phyloP scores from a whole-genome alignment of 345 rosid species.

The Eucalyptus guilfoylei region DNA sequence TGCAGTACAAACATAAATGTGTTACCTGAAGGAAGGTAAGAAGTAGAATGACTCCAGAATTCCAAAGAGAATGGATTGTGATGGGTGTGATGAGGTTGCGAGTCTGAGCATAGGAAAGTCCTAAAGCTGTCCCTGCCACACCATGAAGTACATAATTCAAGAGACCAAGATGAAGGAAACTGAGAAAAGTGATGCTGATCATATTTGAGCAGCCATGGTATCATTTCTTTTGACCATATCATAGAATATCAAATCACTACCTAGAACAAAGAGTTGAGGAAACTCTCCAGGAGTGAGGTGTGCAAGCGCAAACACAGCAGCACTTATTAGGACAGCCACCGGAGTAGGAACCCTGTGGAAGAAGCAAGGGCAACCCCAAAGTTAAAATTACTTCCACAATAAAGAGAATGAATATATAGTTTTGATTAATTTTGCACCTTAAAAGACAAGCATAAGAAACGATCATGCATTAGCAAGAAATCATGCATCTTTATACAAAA shows the following conservation, averaged over 20 bases:
- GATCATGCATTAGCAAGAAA: background rate
- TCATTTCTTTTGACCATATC: background rate
- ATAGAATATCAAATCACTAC: conserved; percentile 8
- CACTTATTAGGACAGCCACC: conserved; percentile 62
- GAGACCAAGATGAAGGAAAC: background rate
- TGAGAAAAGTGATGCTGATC: background rate
- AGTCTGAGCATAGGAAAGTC: conserved; percentile 83
- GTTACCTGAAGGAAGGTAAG: conserved; percentile 87
- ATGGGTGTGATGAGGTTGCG: conserved; percentile 79
- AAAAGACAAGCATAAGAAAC: background rate
- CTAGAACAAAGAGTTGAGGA: conserved; percentile 77
- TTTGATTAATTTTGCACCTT: background rate
- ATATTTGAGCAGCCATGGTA: background rate
- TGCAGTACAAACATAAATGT: background rate
- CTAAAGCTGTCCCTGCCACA: conserved; percentile 49
- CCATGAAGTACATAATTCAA: background rate
- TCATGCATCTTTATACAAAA: background rate
- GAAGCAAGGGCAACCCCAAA: background rate
- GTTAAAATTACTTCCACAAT: background rate
- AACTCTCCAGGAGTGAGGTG: conserved; percentile 90
- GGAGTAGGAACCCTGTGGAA: conserved; percentile 81
- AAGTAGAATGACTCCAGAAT: conserved; percentile 71
- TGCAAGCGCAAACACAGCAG: conserved; percentile 88
- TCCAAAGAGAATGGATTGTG: conserved; percentile 80
- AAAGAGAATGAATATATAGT: background rate